Evolutionary conservation across 2,329 filamentous ascomycete species (phyloP).

Genomic region (Epichloe sibirici): DNA sequence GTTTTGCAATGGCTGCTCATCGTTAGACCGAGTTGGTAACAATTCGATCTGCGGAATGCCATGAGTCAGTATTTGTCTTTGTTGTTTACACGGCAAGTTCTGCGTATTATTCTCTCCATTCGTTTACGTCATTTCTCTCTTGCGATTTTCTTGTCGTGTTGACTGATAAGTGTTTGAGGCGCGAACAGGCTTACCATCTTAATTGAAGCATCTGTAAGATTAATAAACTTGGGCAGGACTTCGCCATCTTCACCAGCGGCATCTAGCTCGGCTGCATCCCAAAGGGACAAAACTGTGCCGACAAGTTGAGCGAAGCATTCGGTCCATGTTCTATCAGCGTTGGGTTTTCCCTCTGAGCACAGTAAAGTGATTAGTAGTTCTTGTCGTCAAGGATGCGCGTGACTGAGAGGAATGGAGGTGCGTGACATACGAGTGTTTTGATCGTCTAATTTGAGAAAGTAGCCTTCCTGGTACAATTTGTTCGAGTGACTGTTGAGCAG

Average conservation of each 20-base stretch:
- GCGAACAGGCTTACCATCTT: slow-evolving; percentile 62
- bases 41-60: slow-evolving; percentile 57
- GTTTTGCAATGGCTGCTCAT: slow-evolving; percentile 77
- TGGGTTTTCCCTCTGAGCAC: slow-evolving; percentile 66
- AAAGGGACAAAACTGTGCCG: slow-evolving; percentile 85
- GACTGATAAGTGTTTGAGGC: neutral
- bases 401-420: neutral
- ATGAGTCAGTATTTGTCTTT: neutral
- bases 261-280: slow-evolving; percentile 90
- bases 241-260: slow-evolving; percentile 73
- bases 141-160: neutral
- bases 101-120: neutral
- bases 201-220: slow-evolving; percentile 91
- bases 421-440: slow-evolving; percentile 68
- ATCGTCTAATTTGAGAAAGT: slow-evolving; percentile 93
- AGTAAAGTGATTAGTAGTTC: neutral
- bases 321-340: slow-evolving; percentile 77
- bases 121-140: neutral
- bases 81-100: neutral
- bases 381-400: neutral
- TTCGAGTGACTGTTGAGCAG: slow-evolving; percentile 92
- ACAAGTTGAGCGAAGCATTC: slow-evolving; percentile 97
- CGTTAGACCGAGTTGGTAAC: slow-evolving; percentile 65
- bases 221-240: slow-evolving; percentile 85
- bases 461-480: slow-evolving; percentile 95